Evolutionary conservation across 805 yeast genomes (phyloP).

Genomic region (Blastobotrys muscicola): DNA sequence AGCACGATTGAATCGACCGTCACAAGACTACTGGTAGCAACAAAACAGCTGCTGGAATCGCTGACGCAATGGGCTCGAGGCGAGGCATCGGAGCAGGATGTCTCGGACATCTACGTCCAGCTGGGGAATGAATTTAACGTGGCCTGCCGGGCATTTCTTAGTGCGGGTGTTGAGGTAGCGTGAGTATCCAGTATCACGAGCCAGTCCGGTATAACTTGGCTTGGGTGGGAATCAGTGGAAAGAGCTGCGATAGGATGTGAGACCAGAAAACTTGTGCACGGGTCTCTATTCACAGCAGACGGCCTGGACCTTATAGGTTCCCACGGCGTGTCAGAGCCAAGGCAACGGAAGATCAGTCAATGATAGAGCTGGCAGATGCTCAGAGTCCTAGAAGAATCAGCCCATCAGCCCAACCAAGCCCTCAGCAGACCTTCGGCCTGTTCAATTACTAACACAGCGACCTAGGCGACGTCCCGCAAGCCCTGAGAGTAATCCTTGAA

Average conservation of each 20-base stretch:
- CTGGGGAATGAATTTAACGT: conserved; percentile 90
- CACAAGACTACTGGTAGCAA: conserved; percentile 70
- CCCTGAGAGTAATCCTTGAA: conserved; percentile 70
- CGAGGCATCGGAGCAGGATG: conserved; percentile 70
- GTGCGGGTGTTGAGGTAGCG: conserved; percentile 64
- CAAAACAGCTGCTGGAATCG: conserved; percentile 79
- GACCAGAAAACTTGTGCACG: too few species aligned
- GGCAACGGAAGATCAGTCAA: too few species aligned
- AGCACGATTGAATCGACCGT: conserved; percentile 69
- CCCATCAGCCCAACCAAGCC: too few species aligned
- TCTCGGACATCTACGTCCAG: conserved; percentile 82
- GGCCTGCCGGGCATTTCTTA: conserved; percentile 68
- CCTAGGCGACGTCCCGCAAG: conserved; percentile 83
- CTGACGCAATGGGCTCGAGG: conserved; percentile 85
- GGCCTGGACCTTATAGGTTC: too few species aligned
- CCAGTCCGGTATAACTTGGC: neutral
- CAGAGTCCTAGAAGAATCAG: too few species aligned
- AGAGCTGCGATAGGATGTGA: too few species aligned
- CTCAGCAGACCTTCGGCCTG: neutral
- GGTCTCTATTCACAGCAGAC: too few species aligned
- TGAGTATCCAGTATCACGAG: conserved; percentile 5
- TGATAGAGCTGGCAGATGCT: too few species aligned
- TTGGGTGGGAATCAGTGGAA: too few species aligned
- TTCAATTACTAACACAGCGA: conserved; percentile 35
- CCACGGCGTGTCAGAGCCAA: too few species aligned